A percentile compares a stretch with the other conserved stretches of the same genome.
These are phyloP conservation scores for Neoarthrinium moseri DNA, from an alignment of 2,329 filamentous ascomycete genomes.

Conservation along the genomic window DNA sequence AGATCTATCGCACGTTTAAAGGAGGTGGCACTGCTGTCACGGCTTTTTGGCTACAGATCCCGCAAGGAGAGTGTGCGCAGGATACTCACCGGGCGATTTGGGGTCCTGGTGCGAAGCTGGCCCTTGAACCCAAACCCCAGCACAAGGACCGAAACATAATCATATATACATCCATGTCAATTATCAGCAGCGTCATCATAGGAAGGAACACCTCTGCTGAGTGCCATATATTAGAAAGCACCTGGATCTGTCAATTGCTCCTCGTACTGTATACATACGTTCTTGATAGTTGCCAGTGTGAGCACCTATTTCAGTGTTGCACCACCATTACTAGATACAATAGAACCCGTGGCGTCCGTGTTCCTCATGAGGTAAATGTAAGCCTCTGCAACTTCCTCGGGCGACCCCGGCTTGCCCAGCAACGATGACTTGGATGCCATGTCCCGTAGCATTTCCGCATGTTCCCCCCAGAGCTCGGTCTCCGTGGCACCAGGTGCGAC, in stretches of 20 bases:
- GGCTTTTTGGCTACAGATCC: constrained; percentile 18
- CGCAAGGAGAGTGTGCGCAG: constrained; percentile 16
- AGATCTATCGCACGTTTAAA: constrained; percentile 16
- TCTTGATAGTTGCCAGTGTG: too few relatives aligned
- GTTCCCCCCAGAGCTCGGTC: constrained; percentile 41
- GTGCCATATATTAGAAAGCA: too few relatives aligned
- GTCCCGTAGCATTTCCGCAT: constrained; percentile 19
- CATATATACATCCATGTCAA: too few relatives aligned
- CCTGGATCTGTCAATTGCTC: too few relatives aligned
- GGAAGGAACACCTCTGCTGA: too few relatives aligned
- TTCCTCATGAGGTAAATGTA: constrained; percentile 44
- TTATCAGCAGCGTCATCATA: too few relatives aligned
- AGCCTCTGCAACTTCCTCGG: constrained; percentile 40
- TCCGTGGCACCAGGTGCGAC: constrained; percentile 55
- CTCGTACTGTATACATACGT: too few relatives aligned
- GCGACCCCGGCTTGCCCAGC: constrained; percentile 23
- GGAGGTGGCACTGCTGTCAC: constrained; percentile 17
- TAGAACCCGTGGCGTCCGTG: constrained; percentile 32
- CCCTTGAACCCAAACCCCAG: constrained; percentile 15
- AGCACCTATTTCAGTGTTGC: constrained; percentile 1
- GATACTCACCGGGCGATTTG: constrained; percentile 15
- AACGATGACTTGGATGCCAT: constrained; percentile 15
- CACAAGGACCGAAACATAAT: constrained; percentile 15
- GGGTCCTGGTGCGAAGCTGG: constrained; percentile 13
- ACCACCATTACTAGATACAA: constrained; percentile 25